These are phyloP conservation scores for Ramaria sp. DNA, from an alignment of 768 basidiomycete genomes.

Conservation along the genomic window DNA sequence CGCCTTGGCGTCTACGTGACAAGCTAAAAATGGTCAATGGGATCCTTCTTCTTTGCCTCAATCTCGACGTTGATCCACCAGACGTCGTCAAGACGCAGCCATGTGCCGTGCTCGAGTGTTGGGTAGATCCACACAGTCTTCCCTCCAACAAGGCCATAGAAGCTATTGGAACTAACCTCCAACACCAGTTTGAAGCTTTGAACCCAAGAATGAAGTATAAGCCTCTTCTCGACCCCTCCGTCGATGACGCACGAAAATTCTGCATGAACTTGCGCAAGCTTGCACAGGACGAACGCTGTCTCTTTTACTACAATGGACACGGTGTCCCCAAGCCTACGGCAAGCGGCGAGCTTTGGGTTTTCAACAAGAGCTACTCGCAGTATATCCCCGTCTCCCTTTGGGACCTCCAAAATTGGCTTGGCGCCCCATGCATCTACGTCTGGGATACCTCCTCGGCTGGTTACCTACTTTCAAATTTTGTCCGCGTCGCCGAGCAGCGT, in stretches of 20 bases:
- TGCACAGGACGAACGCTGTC: constrained; percentile 86
- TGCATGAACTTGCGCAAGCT: constrained; percentile 74
- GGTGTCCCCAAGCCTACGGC: constrained; percentile 95
- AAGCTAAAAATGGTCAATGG: constrained; percentile 90
- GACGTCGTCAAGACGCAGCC: constrained; percentile 96
- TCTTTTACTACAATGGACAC: constrained; percentile 98
- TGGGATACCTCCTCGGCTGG: constrained; percentile 99
- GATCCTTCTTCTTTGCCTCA: constrained; percentile 82
- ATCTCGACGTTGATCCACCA: constrained; percentile 96
- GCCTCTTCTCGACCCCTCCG: constrained; percentile 87
- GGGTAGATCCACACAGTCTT: constrained; percentile 93
- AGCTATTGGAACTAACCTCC: constrained; percentile 84
- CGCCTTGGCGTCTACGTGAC: constrained; percentile 74
- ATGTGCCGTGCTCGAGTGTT: constrained; percentile 89
- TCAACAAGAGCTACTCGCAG: constrained; percentile 94
- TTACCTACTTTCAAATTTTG: constrained; percentile 84
- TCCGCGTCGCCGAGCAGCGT: constrained; percentile 61
- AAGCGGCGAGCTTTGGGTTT: constrained; percentile 97
- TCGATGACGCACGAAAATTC: constrained; percentile 85
- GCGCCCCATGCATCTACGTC: constrained; percentile 91
- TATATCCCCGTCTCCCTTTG: constrained; percentile 94
- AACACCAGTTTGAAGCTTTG: constrained; percentile 92
- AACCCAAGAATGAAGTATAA: constrained; percentile 93
- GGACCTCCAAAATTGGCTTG: constrained; percentile 89
- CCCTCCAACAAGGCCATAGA: constrained; percentile 90